Percentiles rank a stretch among this genome's conserved stretches.
Evolutionary conservation across 1,284 basidiomycete species (phyloP).

Genomic region (Apiotrichum sp.): DNA sequence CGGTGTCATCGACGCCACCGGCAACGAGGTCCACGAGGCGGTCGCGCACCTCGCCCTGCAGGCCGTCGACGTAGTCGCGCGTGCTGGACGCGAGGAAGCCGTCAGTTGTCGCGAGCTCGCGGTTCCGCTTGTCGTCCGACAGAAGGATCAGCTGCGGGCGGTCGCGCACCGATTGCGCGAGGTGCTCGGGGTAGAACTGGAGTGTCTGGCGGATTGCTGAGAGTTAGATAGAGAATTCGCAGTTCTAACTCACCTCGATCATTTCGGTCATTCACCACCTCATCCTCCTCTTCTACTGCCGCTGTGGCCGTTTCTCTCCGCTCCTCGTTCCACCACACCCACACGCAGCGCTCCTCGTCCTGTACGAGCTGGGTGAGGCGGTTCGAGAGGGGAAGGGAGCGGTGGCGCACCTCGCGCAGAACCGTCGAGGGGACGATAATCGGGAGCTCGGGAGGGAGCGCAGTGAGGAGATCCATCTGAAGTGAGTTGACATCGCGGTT

Average conservation of each 20-base stretch:
- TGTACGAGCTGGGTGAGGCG: slow-evolving; percentile 74
- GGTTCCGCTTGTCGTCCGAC: slow-evolving; percentile 84
- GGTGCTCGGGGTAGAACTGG: slow-evolving; percentile 74
- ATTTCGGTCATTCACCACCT: slow-evolving; percentile 76
- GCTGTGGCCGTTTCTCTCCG: slow-evolving; percentile 53
- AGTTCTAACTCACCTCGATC: slow-evolving; percentile 62
- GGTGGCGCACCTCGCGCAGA: slow-evolving; percentile 89
- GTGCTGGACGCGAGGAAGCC: slow-evolving; percentile 63
- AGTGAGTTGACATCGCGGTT: slow-evolving; percentile 2
- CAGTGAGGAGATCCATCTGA: slow-evolving; percentile 88
- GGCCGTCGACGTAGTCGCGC: slow-evolving; percentile 69
- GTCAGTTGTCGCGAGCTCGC: slow-evolving; percentile 65
- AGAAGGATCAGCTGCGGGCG: slow-evolving; percentile 68
- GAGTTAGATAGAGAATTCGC: background rate
- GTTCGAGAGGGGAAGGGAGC: slow-evolving; percentile 88
- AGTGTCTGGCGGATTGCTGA: slow-evolving; percentile 76
- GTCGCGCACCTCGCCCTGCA: slow-evolving; percentile 52
- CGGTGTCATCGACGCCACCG: slow-evolving; percentile 54
- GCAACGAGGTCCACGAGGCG: slow-evolving; percentile 75
- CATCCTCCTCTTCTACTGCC: slow-evolving; percentile 20
- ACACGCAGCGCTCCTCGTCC: slow-evolving; percentile 67
- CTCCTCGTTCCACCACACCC: slow-evolving; percentile 91
- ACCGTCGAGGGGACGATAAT: slow-evolving; percentile 92
- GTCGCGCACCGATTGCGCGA: slow-evolving; percentile 54
- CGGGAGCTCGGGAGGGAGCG: slow-evolving; percentile 62